Evolutionary conservation across 1,284 basidiomycete genomes (phyloP).

Genomic region (Amylostereum areolatum): DNA sequence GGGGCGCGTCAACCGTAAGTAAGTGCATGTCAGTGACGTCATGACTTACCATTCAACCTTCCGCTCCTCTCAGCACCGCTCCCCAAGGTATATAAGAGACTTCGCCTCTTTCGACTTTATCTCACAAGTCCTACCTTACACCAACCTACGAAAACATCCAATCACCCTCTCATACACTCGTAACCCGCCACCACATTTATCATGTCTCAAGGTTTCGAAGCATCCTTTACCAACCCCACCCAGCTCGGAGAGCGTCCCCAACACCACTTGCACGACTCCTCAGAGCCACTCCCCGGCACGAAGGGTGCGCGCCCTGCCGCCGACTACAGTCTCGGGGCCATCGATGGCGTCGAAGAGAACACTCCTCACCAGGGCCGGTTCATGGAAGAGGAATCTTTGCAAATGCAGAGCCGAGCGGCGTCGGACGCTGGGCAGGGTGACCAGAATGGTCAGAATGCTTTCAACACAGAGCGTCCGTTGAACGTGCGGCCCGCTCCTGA

Average conservation of each 20-base stretch:
- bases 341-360: constrained; percentile 11
- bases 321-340: constrained; percentile 23
- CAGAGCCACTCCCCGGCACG: constrained; percentile 28
- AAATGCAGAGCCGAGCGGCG: not conserved
- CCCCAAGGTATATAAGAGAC: not conserved
- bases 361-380: not conserved
- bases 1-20: too few relatives aligned
- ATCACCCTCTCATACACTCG: not conserved
- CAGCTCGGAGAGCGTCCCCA: constrained; percentile 1
- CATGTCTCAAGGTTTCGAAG: not conserved
- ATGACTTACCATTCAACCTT: too few relatives aligned
- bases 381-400: not conserved
- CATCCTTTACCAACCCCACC: not conserved
- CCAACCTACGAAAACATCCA: not conserved
- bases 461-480: constrained; percentile 33
- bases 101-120: too few relatives aligned
- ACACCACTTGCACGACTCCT: constrained; percentile 25
- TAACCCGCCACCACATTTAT: not conserved
- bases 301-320: constrained; percentile 17
- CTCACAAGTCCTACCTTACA: not conserved
- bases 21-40: too few relatives aligned
- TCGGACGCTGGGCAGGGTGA: not conserved
- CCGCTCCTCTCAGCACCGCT: too few relatives aligned
- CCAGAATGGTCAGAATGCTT: constrained; percentile 23
- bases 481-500: constrained; percentile 30